These are phyloP conservation scores for Bretschneidera sinensis DNA, from an alignment of 345 rosid species.

Conservation along the genomic window DNA sequence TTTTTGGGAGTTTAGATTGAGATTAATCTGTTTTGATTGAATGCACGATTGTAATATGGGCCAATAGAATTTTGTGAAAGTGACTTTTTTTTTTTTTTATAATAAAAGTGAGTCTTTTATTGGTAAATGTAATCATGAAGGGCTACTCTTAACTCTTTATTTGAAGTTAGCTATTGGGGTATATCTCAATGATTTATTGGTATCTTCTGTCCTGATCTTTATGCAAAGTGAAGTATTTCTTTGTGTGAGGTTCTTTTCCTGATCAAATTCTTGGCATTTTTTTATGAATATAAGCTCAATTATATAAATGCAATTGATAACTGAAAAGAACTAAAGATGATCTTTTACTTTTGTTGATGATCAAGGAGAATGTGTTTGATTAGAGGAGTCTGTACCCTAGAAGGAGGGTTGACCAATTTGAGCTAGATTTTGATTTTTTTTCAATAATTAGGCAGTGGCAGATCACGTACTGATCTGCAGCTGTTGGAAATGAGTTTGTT, in stretches of 20 bases:
- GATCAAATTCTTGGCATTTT: background rate
- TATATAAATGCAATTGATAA: background rate
- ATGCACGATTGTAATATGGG: conserved; percentile 15
- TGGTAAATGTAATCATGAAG: conserved; percentile 16
- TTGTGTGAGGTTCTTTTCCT: background rate
- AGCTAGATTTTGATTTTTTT: background rate
- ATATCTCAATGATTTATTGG: conserved; percentile 1
- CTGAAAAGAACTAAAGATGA: background rate
- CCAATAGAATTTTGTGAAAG: background rate
- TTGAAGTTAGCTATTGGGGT: conserved; percentile 5
- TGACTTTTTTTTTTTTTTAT: background rate
- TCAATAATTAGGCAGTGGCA: background rate
- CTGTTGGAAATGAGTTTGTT: background rate
- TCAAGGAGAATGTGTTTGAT: conserved; percentile 7
- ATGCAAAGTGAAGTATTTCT: background rate
- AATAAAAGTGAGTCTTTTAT: conserved; percentile 2
- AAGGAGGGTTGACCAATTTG: background rate
- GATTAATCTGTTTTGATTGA: conserved; percentile 12
- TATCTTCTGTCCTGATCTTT: background rate
- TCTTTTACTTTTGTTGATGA: conserved; percentile 1
- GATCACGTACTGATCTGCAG: background rate
- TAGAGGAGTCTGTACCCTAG: background rate
- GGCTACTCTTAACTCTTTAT: conserved; percentile 1
- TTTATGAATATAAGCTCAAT: background rate
- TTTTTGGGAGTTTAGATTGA: background rate